Conservation (phyloP, 1,284 basidiomycete species). For the Papiliotrema terrestris region DNA sequence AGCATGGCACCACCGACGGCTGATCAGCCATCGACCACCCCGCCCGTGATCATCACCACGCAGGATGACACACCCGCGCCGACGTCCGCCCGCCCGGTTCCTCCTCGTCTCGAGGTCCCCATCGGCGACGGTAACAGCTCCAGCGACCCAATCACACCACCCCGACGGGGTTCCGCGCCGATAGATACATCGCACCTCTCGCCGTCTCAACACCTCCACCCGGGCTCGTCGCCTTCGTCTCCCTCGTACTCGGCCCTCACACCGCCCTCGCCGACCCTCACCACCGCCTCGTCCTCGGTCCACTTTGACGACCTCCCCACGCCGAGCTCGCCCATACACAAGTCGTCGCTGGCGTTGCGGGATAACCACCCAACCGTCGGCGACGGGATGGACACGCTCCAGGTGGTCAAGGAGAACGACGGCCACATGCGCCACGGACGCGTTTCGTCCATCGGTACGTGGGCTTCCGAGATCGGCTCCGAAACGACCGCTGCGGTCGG, state of each 20-base stretch:
- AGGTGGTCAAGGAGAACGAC: slow-evolving; percentile 52
- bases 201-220: slow-evolving; percentile 16
- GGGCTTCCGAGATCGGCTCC: slow-evolving; percentile 22
- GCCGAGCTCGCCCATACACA: slow-evolving; percentile 18
- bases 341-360: slow-evolving; percentile 58
- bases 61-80: slow-evolving; percentile 1
- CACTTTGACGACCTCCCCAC: slow-evolving; percentile 36
- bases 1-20: background rate
- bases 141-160: slow-evolving; percentile 5
- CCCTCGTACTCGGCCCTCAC: slow-evolving; percentile 25
- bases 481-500: slow-evolving; percentile 3
- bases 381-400: slow-evolving; percentile 57
- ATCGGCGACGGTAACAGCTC: background rate
- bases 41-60: slow-evolving; percentile 12
- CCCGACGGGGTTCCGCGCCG: slow-evolving; percentile 8
- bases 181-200: slow-evolving; percentile 26
- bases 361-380: slow-evolving; percentile 66
- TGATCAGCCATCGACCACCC: background rate
- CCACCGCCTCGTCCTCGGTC: slow-evolving; percentile 29
- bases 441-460: slow-evolving; percentile 30
- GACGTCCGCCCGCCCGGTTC: background rate
- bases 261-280: slow-evolving; percentile 41
- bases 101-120: slow-evolving; percentile 1
- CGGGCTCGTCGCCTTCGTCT: slow-evolving; percentile 11
- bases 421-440: slow-evolving; percentile 19